These are phyloP conservation scores for Ceratocystiopsis sp. DNA, from an alignment of 2,329 filamentous ascomycete genomes.

Conservation along the genomic window DNA sequence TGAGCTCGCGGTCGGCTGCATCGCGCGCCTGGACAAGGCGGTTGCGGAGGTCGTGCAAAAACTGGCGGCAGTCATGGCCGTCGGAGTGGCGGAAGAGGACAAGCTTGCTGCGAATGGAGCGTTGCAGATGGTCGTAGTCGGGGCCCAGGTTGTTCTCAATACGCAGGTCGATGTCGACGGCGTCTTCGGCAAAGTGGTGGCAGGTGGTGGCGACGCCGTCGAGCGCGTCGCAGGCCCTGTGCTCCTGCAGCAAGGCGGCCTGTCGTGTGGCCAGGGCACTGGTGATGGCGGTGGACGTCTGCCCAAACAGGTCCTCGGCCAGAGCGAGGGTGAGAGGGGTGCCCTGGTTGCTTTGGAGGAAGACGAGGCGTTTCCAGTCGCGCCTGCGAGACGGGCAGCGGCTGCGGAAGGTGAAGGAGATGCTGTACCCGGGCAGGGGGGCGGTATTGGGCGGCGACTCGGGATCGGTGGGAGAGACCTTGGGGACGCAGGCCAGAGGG, in stretches of 20 bases:
- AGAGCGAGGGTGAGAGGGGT: constrained; percentile 28
- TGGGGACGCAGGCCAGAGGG: constrained; percentile 29
- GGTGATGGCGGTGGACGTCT: constrained; percentile 25
- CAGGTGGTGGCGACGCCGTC: constrained; percentile 21
- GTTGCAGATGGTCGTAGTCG: constrained; percentile 25
- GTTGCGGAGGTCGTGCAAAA: constrained; percentile 22
- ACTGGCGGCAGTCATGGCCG: constrained; percentile 25
- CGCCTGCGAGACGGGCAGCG: constrained; percentile 19
- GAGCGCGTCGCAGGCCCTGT: constrained; percentile 18
- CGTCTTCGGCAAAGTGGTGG: constrained; percentile 24
- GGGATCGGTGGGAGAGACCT: constrained; percentile 24
- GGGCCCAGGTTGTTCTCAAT: constrained; percentile 34
- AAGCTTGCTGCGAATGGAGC: constrained; percentile 24
- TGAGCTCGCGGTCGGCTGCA: constrained; percentile 23
- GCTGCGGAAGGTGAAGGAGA: constrained; percentile 28
- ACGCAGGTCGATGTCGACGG: constrained; percentile 27
- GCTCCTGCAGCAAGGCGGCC: constrained; percentile 22
- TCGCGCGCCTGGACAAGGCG: constrained; percentile 22
- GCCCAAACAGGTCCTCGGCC: constrained; percentile 30
- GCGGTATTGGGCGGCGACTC: constrained; percentile 17
- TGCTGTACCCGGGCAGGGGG: constrained; percentile 30
- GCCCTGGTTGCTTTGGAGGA: constrained; percentile 28
- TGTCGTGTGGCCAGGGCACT: constrained; percentile 23
- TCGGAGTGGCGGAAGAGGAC: constrained; percentile 27
- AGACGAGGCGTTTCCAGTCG: constrained; percentile 23